Percentiles rank a stretch among this genome's conserved stretches.
phyloP scores from a whole-genome alignment of 2,329 filamentous ascomycete genomes.

The Trichoderma sp. region DNA sequence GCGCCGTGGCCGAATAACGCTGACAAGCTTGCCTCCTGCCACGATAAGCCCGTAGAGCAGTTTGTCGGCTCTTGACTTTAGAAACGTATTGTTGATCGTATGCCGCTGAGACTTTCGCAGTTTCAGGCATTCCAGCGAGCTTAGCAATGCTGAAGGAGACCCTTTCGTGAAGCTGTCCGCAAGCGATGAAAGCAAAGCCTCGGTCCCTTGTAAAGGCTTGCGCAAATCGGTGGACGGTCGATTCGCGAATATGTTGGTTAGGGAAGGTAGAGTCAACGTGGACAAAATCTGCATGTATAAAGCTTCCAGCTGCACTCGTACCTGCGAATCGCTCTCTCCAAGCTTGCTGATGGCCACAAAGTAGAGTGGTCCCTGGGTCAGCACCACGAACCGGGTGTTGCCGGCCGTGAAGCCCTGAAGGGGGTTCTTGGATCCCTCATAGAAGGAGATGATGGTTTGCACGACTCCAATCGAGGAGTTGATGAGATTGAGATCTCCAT shows the following conservation, averaged over 20 bases:
- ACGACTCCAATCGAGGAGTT: conserved; percentile 93
- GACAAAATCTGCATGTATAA: conserved; percentile 98
- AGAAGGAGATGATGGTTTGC: conserved; percentile 97
- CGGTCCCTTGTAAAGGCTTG: conserved; percentile 85
- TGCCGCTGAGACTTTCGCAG: conserved; percentile 84
- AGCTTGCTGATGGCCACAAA: conserved; percentile 90
- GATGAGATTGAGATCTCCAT: conserved; percentile 85
- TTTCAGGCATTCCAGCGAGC: conserved; percentile 89
- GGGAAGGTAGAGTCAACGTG: conserved; percentile 82
- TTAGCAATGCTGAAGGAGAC: conserved; percentile 83
- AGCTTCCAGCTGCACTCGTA: conserved; percentile 84
- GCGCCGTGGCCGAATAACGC: conserved; percentile 88
- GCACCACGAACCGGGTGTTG: conserved; percentile 78
- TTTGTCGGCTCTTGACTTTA: conserved; percentile 73
- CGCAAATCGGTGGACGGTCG: conserved; percentile 92
- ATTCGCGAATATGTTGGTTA: conserved; percentile 83
- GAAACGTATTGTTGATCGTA: conserved; percentile 80
- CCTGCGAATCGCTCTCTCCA: conserved; percentile 85
- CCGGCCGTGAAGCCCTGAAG: conserved; percentile 86
- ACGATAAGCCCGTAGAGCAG: conserved; percentile 92
- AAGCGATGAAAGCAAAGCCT: conserved; percentile 83
- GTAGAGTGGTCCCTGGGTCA: conserved; percentile 82
- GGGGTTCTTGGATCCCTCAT: conserved; percentile 74
- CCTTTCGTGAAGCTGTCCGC: conserved; percentile 93
- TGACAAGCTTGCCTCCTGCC: conserved; percentile 87